Base-by-base conservation (phyloP, 2,329 filamentous ascomycete genomes). In the Aspergillus oerlinghausenensis region DNA sequence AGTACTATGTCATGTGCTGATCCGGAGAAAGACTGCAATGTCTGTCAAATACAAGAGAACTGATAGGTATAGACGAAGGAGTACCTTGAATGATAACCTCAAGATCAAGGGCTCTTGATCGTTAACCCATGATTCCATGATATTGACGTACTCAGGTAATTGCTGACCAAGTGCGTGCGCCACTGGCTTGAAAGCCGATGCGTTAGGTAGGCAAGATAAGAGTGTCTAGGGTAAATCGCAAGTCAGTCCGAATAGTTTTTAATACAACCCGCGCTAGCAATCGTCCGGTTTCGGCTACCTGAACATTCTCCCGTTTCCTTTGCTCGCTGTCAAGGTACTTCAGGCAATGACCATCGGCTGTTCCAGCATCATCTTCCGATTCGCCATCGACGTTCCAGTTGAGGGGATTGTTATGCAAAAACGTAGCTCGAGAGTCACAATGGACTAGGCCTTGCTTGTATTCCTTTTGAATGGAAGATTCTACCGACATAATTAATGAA, bases 111-210 rank as follows among this genome's bases (percentile, higher is more conserved):
- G 60, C 47, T 52, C 61, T 54, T 58, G 64, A 57, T 57, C 64
- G 69, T 72, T 58, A 35, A 60, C 45, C 68, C 67, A 63, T 64
- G 64, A 60, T 63, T 72, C 64, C 56, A 67, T 48, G 57, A 69
- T 56, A 59, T 64, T 55, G 52, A 79, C 26, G 78, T 81, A 21
- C 76, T 73, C 28, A 4, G 70, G 57, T 14, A 67, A 50, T 49
- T 62, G 61, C 23, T 49, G 56, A 42, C 50, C 29, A 19, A 62
- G 55, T 11, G 63, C 10, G 10, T 49, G 49, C 17, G 51, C 29
- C 8, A 28, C 35, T 10, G 55, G 55, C 38, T 61, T 54, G 38
- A 67, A 62, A 45, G 65, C 43, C 4, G 67, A 56, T 28, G 62
- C 54, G 26, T 54, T 50, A 14, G 57, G 60, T 47, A 70, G 53